Percentiles rank a stretch among this genome's conserved stretches.
Conservation (phyloP, 768 basidiomycete genomes). For the Rickenella mellea region DNA sequence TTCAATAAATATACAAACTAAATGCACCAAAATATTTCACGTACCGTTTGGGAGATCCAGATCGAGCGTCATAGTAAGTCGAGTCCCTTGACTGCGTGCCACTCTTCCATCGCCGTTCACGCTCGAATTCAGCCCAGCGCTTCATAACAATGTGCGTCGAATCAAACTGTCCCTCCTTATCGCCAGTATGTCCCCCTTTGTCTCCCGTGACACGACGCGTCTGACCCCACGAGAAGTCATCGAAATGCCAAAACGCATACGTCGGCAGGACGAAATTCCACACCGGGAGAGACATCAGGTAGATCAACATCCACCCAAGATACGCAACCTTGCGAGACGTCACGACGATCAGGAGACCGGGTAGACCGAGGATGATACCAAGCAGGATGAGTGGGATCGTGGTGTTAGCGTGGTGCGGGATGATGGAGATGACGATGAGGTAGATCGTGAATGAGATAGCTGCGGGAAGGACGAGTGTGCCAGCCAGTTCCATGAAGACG, state of each 20-base stretch:
- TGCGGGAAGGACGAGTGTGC: constrained; percentile 92
- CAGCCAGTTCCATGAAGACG: constrained; percentile 95
- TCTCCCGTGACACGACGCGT: constrained; percentile 77
- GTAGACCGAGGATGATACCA: constrained; percentile 91
- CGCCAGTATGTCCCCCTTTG: constrained; percentile 53
- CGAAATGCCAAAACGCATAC: constrained; percentile 99
- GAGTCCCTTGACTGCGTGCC: constrained; percentile 80
- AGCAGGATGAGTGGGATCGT: constrained; percentile 89
- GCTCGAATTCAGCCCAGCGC: constrained; percentile 96
- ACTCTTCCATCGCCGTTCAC: constrained; percentile 88
- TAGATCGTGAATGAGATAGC: constrained; percentile 97
- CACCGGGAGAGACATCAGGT: constrained; percentile 84
- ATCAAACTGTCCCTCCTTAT: constrained; percentile 97
- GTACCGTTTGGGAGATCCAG: constrained; percentile 45
- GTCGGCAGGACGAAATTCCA: constrained; percentile 96
- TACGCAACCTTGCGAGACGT: constrained; percentile 92
- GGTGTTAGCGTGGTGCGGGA: constrained; percentile 69
- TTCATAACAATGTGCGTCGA: constrained; percentile 97
- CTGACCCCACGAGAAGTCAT: constrained; percentile 97
- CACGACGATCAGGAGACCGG: constrained; percentile 90
- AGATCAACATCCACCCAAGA: constrained; percentile 95
- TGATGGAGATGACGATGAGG: constrained; percentile 80
- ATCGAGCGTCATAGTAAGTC: constrained; percentile 45
- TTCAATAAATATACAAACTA: constrained; percentile 9
- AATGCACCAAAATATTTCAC: constrained; percentile 21